Conservation (phyloP, 257 asterid genomes). For the Fraxinus americana region DNA sequence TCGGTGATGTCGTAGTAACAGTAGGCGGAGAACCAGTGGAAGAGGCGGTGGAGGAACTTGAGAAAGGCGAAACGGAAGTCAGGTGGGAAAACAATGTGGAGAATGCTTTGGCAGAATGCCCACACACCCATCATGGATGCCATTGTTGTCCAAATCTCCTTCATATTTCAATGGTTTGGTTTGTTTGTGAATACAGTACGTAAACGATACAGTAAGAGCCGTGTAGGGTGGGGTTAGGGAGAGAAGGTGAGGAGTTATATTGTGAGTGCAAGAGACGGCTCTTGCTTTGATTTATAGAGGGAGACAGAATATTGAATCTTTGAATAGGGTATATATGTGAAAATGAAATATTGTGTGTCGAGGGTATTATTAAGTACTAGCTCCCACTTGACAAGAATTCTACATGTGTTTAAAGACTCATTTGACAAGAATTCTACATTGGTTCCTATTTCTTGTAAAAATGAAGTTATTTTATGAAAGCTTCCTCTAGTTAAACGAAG, state of each 20-base stretch:
- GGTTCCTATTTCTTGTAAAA: too few relatives aligned
- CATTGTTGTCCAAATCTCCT: slow-evolving; percentile 12
- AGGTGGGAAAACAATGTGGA: slow-evolving; percentile 4
- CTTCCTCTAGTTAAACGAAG: too few relatives aligned
- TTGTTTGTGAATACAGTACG: not conserved
- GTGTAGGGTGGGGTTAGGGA: not conserved
- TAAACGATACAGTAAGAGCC: not conserved
- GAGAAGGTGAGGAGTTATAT: not conserved
- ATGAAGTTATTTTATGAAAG: too few relatives aligned
- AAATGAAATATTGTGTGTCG: too few relatives aligned
- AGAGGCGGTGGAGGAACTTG: slow-evolving; percentile 12
- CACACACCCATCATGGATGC: slow-evolving; percentile 12
- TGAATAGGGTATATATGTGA: not conserved
- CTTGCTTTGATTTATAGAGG: not conserved
- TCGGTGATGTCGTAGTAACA: slow-evolving; percentile 10
- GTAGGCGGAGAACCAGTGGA: slow-evolving; percentile 13
- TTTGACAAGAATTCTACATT: too few relatives aligned
- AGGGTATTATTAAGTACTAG: too few relatives aligned
- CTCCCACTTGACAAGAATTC: too few relatives aligned
- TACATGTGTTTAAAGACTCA: too few relatives aligned
- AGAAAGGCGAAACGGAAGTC: slow-evolving; percentile 13
- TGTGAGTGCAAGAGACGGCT: not conserved
- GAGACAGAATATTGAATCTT: not conserved
- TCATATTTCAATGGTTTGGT: not conserved
- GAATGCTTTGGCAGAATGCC: slow-evolving; percentile 18